Evolutionary conservation across 2,329 filamentous ascomycete species (phyloP), one percentile per base, ranked within the genome.

Genomic region (Chrysoporthe deuterocubensis): DNA sequence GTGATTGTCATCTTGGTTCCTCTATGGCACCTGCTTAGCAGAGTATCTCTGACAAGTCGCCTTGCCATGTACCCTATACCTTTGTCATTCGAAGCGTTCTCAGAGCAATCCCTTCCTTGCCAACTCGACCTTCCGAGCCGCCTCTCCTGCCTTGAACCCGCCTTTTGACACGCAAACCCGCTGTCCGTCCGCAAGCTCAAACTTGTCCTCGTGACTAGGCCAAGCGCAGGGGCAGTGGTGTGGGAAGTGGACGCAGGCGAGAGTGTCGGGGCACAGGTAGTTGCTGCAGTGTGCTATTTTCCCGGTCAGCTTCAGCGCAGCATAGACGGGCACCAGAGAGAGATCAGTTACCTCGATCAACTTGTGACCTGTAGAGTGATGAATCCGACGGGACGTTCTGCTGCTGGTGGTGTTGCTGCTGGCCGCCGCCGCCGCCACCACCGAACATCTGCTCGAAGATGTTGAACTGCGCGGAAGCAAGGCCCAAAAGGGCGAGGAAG

Each of bases 391-490:
- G 87, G 40, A 92, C 92, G 78, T 97, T 96, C 75, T 93, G 90
- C 37, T 88, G 87, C 72, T 90, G 84, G 66, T 88, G 86, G 58
- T 82, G 78, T 60, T 86, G 80, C 72, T 88, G 85, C 67, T 60
- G 74, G 72, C 68, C 70, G 13, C 78, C 75, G 58, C 76, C 77
- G 58, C 77, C 78, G 70, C 81, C 81, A 69, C 84, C 87, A 73
- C 89, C 86, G 78, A 99, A 98, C 93, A 98, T 97, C 75, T 98
- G 93, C 78, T 97, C 94, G 81, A 98, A 99, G 87, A 99, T 97
- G 77, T 93, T 91, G 79, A 98, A 98, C 81, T 98, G 95, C 13
- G 93, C 93, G 67, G 86, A 82, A 4, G 85, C 89, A 18, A 87
- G 79, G 70, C 87, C 81, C 68, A 92, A 76, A 40, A 93, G 78